Base-by-base conservation (phyloP, 352 stramenopile genomes). In the Globisporangium polare region DNA sequence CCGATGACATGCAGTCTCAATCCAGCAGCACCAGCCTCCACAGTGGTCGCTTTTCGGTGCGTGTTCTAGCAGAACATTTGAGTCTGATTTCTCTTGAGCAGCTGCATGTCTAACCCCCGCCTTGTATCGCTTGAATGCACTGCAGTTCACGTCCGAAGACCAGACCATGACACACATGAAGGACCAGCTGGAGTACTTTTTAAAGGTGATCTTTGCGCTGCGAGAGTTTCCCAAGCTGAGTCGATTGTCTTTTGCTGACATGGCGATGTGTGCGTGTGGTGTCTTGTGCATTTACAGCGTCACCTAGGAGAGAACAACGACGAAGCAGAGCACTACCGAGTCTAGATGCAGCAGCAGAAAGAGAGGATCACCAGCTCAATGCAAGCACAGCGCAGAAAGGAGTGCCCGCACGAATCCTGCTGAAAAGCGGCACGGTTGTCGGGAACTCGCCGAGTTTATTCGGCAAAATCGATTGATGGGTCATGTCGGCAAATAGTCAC, bases 131-230 rank as follows among this genome's bases (percentile, higher is more conserved):
- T 22, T 15, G 9, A 12, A 12, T 46, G 41, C 7, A 46, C 41
- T 20, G 41, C 67, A 86, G 74, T 77, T 88, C 49, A 63, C 70
- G 15, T 78, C 73, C 17, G 84, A 94, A 66, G 79, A 88, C 42
- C 67, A 74, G 9, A 77, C 69, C 53, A 63, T 94, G 45, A 86
- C 83, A 52, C 60, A 72, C 15, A 85, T 85, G 62, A 94, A 94
- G 71, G 75, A 90, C 53, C 82, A 94, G 39, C 66, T 94, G n/a
- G 78, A 90, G 68, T 94, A 80, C 66, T 94, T 92, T 77, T 82
- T 94, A 71, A 91, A 94, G 76, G 84, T 94, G 61, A 20, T 17
- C 3, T 2, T 13, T 56, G 18, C 10, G 18, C 50, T 20, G 68
- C 63, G 20, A 27, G 27, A 6, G 13, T 26, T 31, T n/a, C n/a